A percentile compares a stretch with the other conserved stretches of the same genome.
Evolutionary conservation across 73 alveolate species (phyloP).

Genomic region (Effrenium voratum): DNA sequence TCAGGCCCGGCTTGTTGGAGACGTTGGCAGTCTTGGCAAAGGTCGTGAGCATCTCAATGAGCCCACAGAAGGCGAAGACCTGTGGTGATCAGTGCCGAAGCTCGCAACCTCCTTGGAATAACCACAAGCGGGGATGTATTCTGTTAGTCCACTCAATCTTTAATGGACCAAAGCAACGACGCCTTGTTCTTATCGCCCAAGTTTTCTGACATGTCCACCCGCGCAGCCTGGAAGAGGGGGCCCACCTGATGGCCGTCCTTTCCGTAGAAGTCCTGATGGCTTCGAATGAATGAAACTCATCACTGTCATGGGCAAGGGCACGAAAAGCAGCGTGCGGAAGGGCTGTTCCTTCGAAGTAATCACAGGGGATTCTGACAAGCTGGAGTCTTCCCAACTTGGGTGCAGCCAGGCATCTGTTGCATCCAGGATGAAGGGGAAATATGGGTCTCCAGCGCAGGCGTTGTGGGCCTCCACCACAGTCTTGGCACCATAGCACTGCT

Average conservation of each 20-base stretch:
- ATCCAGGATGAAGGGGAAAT: slow-evolving; percentile 75
- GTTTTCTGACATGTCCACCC: neutral
- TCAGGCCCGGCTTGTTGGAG: slow-evolving; percentile 59
- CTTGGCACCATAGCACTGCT: slow-evolving; percentile 76
- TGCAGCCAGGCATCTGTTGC: neutral
- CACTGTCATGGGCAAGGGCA: neutral
- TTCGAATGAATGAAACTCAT: neutral
- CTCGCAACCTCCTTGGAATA: neutral
- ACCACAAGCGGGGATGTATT: neutral
- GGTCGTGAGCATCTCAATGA: slow-evolving; percentile 86
- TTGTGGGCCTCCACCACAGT: slow-evolving; percentile 93
- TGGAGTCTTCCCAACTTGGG: neutral
- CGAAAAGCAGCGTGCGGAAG: neutral
- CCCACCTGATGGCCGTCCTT: slow-evolving; percentile 53
- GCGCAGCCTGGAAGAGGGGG: slow-evolving; percentile 69
- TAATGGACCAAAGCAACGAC: no score
- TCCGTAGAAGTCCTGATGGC: slow-evolving; percentile 55
- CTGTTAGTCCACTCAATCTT: no score
- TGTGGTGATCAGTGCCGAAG: neutral
- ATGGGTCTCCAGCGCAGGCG: slow-evolving; percentile 92
- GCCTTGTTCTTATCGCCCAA: no score
- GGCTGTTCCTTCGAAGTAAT: neutral
- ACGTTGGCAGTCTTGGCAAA: slow-evolving; percentile 38
- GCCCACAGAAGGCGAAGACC: slow-evolving; percentile 91
- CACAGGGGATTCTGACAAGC: neutral